Evolutionary conservation across 2,329 filamentous ascomycete genomes (phyloP).

Genomic region (Aaosphaeria arxii): DNA sequence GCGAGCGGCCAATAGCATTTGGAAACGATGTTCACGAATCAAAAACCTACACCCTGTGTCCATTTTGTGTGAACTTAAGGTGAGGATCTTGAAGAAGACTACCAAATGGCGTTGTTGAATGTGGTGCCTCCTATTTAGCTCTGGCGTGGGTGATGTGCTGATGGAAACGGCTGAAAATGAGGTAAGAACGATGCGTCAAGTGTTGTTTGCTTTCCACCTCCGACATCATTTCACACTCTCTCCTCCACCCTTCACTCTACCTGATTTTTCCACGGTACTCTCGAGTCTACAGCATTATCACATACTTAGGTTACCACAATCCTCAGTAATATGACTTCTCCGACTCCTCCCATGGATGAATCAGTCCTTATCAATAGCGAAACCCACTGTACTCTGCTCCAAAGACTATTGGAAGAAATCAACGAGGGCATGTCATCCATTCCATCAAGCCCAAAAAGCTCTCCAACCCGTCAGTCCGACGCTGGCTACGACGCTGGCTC

Average conservation of each 20-base stretch:
- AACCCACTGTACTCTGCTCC: background rate
- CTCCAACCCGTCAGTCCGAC: background rate
- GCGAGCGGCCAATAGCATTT: constrained; percentile 12
- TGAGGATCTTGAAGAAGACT: background rate
- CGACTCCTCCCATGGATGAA: constrained; percentile 1
- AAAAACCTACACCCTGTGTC: background rate
- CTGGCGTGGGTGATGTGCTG: background rate
- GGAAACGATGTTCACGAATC: constrained; percentile 12
- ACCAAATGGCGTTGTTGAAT: background rate
- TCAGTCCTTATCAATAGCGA: no score
- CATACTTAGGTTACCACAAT: constrained; percentile 2
- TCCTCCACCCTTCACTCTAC: background rate
- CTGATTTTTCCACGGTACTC: no score
- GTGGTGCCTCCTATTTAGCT: background rate
- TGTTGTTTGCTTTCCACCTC: background rate
- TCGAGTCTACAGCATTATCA: no score
- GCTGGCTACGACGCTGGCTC: background rate
- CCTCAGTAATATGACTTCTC: constrained; percentile 23
- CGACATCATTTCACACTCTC: background rate
- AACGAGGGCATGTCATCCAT: constrained; percentile 1
- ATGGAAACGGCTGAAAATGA: background rate
- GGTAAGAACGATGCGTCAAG: no score
- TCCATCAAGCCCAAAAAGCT: background rate
- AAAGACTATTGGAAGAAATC: constrained; percentile 27
- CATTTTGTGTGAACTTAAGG: background rate